Conservation (phyloP, 768 basidiomycete species). For the Macrolepiota albuminosa region DNA sequence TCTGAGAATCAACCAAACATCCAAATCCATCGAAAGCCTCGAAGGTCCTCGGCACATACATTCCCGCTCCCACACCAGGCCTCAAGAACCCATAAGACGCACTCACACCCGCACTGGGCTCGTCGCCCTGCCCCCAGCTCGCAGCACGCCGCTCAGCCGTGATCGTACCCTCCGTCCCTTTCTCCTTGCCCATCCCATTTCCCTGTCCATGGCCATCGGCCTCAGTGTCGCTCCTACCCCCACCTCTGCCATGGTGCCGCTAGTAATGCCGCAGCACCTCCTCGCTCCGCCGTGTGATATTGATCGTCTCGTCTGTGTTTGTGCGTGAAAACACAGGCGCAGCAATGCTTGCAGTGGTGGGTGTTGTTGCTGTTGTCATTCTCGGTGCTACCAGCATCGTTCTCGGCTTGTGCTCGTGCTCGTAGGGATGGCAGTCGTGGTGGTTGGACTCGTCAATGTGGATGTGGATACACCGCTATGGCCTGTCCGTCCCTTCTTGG, state of each 20-base stretch:
- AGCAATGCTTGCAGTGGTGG: conserved; percentile 3
- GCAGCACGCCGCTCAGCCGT: conserved; percentile 54
- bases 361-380: conserved; percentile 14
- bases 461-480: too few relatives aligned
- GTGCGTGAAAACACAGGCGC: background rate
- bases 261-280: conserved; percentile 30
- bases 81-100: too few relatives aligned
- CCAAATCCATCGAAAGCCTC: too few relatives aligned
- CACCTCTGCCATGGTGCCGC: background rate
- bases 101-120: too few relatives aligned
- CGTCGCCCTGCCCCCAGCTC: conserved; percentile 56
- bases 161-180: conserved; percentile 13
- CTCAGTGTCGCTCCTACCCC: background rate
- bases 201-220: too few relatives aligned
- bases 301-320: background rate
- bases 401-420: too few relatives aligned
- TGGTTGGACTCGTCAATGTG: too few relatives aligned
- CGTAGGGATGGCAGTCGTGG: too few relatives aligned
- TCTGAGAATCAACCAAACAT: too few relatives aligned
- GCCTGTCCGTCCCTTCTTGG: too few relatives aligned
- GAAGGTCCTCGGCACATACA: too few relatives aligned
- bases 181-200: background rate
- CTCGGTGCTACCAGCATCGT: conserved; percentile 7
- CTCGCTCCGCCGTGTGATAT: conserved; percentile 35
- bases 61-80: too few relatives aligned